Percentiles rank a stretch among this genome's conserved stretches.
Conservation (phyloP, 352 stramenopile genomes). For the Globisporangium paroecandrum region DNA sequence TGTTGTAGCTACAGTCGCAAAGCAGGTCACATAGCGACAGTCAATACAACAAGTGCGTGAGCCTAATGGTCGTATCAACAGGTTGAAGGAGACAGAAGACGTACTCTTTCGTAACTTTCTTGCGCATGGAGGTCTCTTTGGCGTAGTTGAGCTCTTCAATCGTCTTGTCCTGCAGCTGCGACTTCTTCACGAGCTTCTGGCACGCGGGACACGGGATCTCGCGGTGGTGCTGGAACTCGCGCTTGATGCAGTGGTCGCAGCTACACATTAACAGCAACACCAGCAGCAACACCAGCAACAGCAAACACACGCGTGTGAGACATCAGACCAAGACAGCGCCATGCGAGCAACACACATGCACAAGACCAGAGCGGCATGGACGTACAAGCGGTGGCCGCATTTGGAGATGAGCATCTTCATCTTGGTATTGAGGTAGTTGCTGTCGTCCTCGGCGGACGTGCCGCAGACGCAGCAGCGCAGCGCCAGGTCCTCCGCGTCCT, state of each 20-base stretch:
- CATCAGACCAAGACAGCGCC: not conserved
- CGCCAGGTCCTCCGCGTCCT: constrained; percentile 68
- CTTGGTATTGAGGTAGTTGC: constrained; percentile 89
- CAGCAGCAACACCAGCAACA: not conserved
- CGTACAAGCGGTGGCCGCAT: constrained; percentile 86
- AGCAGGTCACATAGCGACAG: not conserved
- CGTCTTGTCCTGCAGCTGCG: constrained; percentile 85
- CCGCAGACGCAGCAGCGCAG: constrained; percentile 87
- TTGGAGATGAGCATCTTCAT: constrained; percentile 93
- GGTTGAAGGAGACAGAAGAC: constrained; percentile 2
- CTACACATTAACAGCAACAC: constrained; percentile 24
- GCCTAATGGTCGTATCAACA: not conserved
- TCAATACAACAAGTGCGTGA: not conserved
- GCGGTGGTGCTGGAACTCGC: constrained; percentile 84
- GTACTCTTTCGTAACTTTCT: constrained; percentile 85
- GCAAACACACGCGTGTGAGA: not conserved
- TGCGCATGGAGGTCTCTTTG: constrained; percentile 84
- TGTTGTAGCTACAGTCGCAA: constrained; percentile 66
- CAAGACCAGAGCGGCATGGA: constrained; percentile 7
- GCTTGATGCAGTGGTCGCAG: constrained; percentile 84
- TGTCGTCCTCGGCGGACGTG: constrained; percentile 81
- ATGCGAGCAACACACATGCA: not conserved
- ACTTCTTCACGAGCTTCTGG: constrained; percentile 86
- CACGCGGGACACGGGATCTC: constrained; percentile 82
- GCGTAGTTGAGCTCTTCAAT: constrained; percentile 87